Conservation (phyloP, 345 rosid genomes). For the Gossypium turneri region DNA sequence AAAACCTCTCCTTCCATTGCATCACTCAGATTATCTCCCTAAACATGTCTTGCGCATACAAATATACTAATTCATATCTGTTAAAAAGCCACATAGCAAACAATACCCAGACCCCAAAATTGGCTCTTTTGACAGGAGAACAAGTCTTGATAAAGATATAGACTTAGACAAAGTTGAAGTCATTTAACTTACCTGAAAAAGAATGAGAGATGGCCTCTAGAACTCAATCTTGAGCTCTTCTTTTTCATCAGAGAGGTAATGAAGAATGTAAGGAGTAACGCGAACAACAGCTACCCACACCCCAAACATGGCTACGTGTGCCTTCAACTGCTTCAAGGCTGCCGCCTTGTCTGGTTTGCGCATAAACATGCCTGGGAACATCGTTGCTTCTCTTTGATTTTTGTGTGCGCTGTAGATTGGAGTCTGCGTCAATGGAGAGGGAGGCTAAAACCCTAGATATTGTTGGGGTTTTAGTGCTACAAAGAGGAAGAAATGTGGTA, state of each 20-base stretch:
- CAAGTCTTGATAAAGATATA: neutral
- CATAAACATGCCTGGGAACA: conserved; percentile 88
- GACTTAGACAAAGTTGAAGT: neutral
- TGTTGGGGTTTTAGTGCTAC: neutral
- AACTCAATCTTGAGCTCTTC: conserved; percentile 80
- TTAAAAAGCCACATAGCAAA: neutral
- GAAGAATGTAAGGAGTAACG: conserved; percentile 64
- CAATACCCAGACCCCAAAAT: neutral
- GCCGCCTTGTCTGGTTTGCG: conserved; percentile 74
- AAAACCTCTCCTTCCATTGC: neutral
- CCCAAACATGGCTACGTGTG: conserved; percentile 57
- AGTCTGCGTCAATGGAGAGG: neutral
- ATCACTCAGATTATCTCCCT: neutral
- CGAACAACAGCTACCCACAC: conserved; percentile 61
- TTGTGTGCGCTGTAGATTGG: neutral
- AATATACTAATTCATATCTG: neutral
- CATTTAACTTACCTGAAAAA: conserved; percentile 18
- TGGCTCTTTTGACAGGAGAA: neutral
- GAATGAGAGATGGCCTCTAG: conserved; percentile 20
- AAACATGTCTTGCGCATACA: neutral
- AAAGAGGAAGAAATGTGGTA: neutral
- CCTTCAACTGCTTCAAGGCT: conserved; percentile 72
- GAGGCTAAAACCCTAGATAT: conserved; percentile 9
- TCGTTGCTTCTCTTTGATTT: conserved; percentile 24
- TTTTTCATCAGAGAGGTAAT: conserved; percentile 51